Conservation (phyloP, 768 basidiomycete genomes). For the Mycena filopes region DNA sequence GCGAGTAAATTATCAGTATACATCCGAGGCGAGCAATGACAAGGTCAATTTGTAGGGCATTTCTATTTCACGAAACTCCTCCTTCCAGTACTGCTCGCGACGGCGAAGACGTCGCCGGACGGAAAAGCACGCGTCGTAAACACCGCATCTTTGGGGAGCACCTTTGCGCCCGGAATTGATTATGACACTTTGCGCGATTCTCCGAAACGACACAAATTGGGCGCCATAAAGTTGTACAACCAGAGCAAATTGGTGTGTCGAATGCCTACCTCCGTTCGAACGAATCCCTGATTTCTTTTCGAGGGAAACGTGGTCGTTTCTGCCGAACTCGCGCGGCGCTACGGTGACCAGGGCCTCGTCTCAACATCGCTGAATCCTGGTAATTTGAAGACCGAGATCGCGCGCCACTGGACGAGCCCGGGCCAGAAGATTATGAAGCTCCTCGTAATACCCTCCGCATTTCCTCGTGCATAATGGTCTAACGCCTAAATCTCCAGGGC, state of each 20-base stretch:
- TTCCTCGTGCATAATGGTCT: neutral
- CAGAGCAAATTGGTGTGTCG: constrained; percentile 37
- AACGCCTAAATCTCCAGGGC: neutral
- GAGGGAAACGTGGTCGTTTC: constrained; percentile 59
- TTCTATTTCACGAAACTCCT: constrained; percentile 66
- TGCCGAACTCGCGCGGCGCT: constrained; percentile 53
- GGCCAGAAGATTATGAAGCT: neutral
- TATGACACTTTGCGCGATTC: constrained; percentile 37
- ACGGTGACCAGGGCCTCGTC: constrained; percentile 52
- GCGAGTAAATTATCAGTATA: constrained; percentile 13
- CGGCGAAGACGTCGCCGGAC: constrained; percentile 37
- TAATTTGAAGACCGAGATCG: constrained; percentile 28
- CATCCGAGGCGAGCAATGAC: neutral
- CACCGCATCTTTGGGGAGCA: constrained; percentile 34
- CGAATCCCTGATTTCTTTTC: neutral
- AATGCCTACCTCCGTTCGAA: neutral
- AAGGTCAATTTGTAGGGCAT: constrained; percentile 54
- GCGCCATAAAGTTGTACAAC: constrained; percentile 22
- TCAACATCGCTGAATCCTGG: constrained; percentile 57
- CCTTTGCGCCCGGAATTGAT: constrained; percentile 17
- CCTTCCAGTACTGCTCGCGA: constrained; percentile 54
- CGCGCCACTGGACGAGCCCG: constrained; percentile 3
- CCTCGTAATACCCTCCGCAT: neutral
- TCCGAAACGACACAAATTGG: constrained; percentile 31
- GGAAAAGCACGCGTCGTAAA: constrained; percentile 56